phyloP scores from a whole-genome alignment of 148 eudicot species.

The Hydrangea macrophylla region DNA sequence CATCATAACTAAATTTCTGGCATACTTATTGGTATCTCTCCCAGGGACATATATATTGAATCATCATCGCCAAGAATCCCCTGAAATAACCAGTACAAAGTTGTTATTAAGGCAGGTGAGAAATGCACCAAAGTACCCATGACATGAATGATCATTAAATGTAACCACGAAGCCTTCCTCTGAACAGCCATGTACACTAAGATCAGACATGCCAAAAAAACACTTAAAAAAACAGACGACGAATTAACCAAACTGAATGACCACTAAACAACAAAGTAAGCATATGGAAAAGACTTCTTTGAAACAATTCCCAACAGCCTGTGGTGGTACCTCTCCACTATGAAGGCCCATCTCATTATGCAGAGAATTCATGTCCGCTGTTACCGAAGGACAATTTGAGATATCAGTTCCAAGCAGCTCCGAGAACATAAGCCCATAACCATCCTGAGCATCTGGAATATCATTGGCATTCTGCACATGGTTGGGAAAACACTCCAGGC shows the following conservation, averaged over 20 bases:
- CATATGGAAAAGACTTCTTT: neutral
- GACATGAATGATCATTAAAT: neutral
- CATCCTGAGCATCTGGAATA: slow-evolving; percentile 71
- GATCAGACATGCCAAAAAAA: neutral
- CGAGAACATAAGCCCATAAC: slow-evolving; percentile 92
- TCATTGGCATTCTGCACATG: slow-evolving; percentile 52
- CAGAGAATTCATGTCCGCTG: slow-evolving; percentile 58
- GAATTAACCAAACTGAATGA: slow-evolving; percentile 1
- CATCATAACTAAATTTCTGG: slow-evolving; percentile 39
- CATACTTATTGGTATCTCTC: slow-evolving; percentile 95
- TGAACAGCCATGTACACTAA: neutral
- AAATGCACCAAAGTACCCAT: slow-evolving; percentile 5
- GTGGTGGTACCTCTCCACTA: slow-evolving; percentile 64
- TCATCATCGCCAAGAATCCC: slow-evolving; percentile 87
- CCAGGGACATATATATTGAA: slow-evolving; percentile 84
- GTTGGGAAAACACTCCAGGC: slow-evolving; percentile 47
- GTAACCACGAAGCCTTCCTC: neutral
- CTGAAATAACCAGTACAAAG: slow-evolving; percentile 40
- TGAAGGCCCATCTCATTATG: slow-evolving; percentile 73
- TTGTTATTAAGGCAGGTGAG: neutral
- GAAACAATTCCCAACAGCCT: slow-evolving; percentile 7
- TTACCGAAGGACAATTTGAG: slow-evolving; percentile 62
- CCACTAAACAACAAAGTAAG: slow-evolving; percentile 2
- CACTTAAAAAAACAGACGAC: neutral
- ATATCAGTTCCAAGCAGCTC: slow-evolving; percentile 84